A percentile compares a stretch with the other conserved stretches of the same genome.
Conservation (phyloP, 1,284 basidiomycete genomes). For the Coniophora puteana region DNA sequence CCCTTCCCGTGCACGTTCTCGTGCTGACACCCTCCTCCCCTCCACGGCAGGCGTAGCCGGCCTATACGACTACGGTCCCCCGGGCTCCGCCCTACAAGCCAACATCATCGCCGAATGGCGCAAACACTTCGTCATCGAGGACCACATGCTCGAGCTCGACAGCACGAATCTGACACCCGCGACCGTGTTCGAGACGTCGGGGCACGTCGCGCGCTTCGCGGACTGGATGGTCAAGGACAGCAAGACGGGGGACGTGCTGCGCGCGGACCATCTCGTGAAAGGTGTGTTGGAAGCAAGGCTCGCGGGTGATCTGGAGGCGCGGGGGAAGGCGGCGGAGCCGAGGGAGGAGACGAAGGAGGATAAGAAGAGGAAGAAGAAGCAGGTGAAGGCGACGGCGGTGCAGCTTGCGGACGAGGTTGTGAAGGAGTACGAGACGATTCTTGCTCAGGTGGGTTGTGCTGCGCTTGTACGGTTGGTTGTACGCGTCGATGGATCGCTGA, state of each 20-base stretch:
- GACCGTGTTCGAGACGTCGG: constrained; percentile 95
- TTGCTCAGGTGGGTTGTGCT: constrained; percentile 72
- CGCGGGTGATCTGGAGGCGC: constrained; percentile 91
- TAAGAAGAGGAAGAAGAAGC: constrained; percentile 83
- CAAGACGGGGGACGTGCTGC: constrained; percentile 93
- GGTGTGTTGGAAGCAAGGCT: constrained; percentile 88
- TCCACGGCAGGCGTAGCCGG: constrained; percentile 78
- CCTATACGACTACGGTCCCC: constrained; percentile 94
- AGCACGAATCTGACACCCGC: constrained; percentile 97
- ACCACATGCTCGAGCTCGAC: constrained; percentile 98
- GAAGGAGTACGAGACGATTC: constrained; percentile 75
- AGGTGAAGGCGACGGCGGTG: constrained; percentile 71
- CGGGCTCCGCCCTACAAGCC: constrained; percentile 92
- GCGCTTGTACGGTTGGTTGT: neutral
- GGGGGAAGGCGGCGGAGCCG: constrained; percentile 57
- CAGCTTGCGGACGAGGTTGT: constrained; percentile 78
- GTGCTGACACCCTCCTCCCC: neutral
- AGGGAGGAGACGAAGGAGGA: constrained; percentile 62
- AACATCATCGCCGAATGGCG: constrained; percentile 98
- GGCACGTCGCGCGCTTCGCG: constrained; percentile 97
- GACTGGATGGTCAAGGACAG: constrained; percentile 99
- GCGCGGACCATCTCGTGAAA: constrained; percentile 97
- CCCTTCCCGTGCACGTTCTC: too few species aligned
- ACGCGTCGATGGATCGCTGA: neutral
- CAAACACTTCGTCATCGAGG: constrained; percentile 97